Conservation (phyloP, 805 yeast species). For the Metschnikowia picachoensis region DNA sequence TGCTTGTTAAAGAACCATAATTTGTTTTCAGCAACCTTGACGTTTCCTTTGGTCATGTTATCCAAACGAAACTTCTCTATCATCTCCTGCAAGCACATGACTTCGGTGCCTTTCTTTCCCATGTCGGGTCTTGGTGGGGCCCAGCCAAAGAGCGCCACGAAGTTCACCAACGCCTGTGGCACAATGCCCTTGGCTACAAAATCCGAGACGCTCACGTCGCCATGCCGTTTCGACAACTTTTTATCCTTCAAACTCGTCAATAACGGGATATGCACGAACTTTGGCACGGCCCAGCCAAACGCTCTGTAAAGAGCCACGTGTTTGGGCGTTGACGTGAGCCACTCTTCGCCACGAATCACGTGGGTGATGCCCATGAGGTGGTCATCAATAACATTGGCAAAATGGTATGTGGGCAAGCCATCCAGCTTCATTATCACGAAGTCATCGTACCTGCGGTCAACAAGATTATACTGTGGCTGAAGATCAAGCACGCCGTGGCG, state of each 20-base stretch:
- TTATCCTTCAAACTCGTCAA: conserved; percentile 68
- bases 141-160: conserved; percentile 93
- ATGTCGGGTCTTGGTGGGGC: conserved; percentile 60
- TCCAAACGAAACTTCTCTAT: conserved; percentile 56
- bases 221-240: conserved; percentile 81
- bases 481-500: conserved; percentile 73
- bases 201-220: conserved; percentile 69
- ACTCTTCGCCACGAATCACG: conserved; percentile 95
- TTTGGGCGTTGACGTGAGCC: conserved; percentile 95
- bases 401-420: conserved; percentile 92
- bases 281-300: conserved; percentile 80
- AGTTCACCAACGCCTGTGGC: conserved; percentile 86
- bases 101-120: conserved; percentile 49
- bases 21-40: conserved; percentile 81
- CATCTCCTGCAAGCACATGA: conserved; percentile 49
- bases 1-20: conserved; percentile 72
- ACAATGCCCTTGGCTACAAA: conserved; percentile 59
- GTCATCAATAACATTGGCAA: conserved; percentile 95
- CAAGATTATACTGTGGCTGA: conserved; percentile 72
- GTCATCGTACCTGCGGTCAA: conserved; percentile 81
- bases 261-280: conserved; percentile 85
- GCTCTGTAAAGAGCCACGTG: conserved; percentile 85
- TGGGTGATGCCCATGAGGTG: conserved; percentile 90
- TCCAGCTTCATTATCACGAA: conserved; percentile 89
- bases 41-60: conserved; percentile 86